These are phyloP conservation scores for Royoungia palumana DNA, from an alignment of 768 basidiomycete species.

Conservation along the genomic window DNA sequence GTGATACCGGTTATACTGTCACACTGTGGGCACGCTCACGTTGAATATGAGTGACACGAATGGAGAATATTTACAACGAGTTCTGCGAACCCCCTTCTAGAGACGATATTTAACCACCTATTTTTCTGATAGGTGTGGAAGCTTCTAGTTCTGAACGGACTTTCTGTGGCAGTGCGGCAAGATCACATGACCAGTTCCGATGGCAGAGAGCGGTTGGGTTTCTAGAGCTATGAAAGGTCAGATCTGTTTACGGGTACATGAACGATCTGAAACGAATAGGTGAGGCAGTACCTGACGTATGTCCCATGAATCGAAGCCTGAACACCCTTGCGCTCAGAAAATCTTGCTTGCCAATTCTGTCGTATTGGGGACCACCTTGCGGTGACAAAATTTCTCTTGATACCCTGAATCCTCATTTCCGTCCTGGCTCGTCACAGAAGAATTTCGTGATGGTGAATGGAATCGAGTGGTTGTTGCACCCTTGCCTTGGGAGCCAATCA, in stretches of 20 bases:
- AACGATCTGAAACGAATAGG: not conserved
- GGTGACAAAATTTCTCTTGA: constrained; percentile 4
- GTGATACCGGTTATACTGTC: not conserved
- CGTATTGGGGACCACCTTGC: not conserved
- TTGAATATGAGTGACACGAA: not conserved
- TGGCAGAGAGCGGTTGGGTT: not conserved
- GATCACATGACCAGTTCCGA: constrained; percentile 10
- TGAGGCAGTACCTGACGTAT: not conserved
- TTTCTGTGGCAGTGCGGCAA: too few species aligned
- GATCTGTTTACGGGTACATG: not conserved
- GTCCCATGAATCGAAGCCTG: not conserved
- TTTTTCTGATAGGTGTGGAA: not conserved
- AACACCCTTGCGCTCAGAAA: not conserved
- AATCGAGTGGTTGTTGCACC: constrained; percentile 1
- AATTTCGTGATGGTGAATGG: constrained; percentile 2
- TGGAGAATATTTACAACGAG: not conserved
- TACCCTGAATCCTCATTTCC: constrained; percentile 8
- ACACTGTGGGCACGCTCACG: not conserved
- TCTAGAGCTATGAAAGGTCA: constrained; percentile 2
- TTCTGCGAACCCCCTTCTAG: not conserved
- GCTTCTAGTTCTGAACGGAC: too few species aligned
- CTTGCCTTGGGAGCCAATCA: constrained; percentile 10
- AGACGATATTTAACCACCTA: not conserved
- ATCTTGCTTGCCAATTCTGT: not conserved
- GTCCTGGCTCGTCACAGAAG: constrained; percentile 1